These are phyloP conservation scores for Rosa lucieae DNA, from an alignment of 306 rosid species.

Conservation along the genomic window DNA sequence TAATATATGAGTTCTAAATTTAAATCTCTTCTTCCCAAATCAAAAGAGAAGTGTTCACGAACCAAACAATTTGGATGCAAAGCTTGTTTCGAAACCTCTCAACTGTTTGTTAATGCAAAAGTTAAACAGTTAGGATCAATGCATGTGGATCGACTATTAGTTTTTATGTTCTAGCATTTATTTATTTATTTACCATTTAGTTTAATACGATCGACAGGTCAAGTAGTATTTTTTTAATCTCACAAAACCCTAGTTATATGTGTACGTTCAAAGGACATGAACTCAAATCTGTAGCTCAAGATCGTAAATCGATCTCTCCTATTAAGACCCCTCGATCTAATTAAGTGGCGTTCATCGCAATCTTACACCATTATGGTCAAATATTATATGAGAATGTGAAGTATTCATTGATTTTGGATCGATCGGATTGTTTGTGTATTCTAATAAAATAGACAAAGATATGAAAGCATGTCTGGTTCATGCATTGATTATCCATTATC, in stretches of 20 bases:
- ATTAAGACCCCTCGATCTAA: neutral
- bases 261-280: neutral
- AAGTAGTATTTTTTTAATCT: neutral
- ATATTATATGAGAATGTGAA: neutral
- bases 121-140: neutral
- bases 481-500: constrained; percentile 44
- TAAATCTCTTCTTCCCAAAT: neutral
- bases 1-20: neutral
- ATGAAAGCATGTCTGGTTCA: constrained; percentile 45
- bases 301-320: neutral
- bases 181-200: neutral
- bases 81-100: neutral
- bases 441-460: constrained; percentile 11
- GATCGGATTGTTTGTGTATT: constrained; percentile 4
- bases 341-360: constrained; percentile 5
- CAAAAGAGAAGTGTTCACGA: neutral
- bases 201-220: neutral
- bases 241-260: neutral
- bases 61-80: neutral
- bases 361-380: neutral
- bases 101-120: neutral
- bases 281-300: neutral
- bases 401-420: constrained; percentile 11
- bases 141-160: neutral
- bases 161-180: neutral